Conservation (phyloP, 345 rosid species). For the Populus tremula region DNA sequence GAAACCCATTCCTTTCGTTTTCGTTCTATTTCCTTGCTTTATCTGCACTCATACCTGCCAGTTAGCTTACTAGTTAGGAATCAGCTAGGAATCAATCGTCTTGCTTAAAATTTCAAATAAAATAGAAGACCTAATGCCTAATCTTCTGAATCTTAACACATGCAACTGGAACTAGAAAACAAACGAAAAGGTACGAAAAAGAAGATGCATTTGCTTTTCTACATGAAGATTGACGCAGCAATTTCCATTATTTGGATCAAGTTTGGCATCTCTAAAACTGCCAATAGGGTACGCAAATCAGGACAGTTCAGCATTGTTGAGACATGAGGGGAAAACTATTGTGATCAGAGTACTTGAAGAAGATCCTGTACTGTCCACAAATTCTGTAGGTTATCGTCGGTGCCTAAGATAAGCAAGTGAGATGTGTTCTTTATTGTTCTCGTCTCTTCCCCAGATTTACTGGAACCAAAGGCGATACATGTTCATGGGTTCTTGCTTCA, state of each 20-base stretch:
- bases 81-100: no score
- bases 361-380: neutral
- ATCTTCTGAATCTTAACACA: no score
- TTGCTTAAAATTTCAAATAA: no score
- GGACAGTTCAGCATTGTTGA: neutral
- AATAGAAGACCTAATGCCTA: no score
- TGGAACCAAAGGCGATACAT: neutral
- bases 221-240: neutral
- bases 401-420: neutral
- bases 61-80: no score
- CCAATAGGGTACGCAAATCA: neutral
- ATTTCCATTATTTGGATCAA: neutral
- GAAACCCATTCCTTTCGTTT: no score
- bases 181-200: no score
- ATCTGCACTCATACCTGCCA: no score
- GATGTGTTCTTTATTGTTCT: neutral
- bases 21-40: no score
- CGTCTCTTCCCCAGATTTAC: neutral
- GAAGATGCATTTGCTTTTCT: no score
- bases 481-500: neutral
- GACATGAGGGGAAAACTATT: neutral
- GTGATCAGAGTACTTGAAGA: neutral
- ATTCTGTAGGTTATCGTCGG: neutral
- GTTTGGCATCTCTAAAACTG: neutral
- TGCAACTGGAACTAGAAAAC: no score